phyloP scores from a whole-genome alignment of 805 yeast genomes.

The Saccharomycopsis sp. region DNA sequence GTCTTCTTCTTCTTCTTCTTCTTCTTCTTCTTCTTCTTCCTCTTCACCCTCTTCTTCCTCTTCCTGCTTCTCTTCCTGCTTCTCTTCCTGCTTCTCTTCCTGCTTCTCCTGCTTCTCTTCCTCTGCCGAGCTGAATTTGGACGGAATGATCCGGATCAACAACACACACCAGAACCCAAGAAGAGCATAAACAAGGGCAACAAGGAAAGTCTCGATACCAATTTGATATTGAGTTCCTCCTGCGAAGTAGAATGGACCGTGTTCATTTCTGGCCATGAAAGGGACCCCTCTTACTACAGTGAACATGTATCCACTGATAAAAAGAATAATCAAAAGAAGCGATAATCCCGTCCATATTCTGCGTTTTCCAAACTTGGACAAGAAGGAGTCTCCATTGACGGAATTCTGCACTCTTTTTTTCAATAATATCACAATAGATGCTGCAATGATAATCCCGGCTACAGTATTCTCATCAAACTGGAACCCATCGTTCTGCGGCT shows the following conservation, averaged over 20 bases:
- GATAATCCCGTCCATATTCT: constrained; percentile 30
- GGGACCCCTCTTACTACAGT: constrained; percentile 56
- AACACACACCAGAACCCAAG: constrained; percentile 38
- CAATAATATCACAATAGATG: constrained; percentile 11
- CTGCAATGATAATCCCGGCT: constrained; percentile 5
- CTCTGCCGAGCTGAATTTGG: not conserved
- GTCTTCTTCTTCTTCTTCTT: constrained; percentile 4
- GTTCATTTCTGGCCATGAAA: constrained; percentile 46
- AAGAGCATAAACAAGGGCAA: constrained; percentile 43
- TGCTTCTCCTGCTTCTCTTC: not conserved
- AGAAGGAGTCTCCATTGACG: constrained; percentile 2
- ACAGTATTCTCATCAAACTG: constrained; percentile 13
- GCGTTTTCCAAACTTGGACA: constrained; percentile 10
- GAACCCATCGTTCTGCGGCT: constrained; percentile 28
- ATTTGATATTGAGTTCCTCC: constrained; percentile 66
- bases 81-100: constrained; percentile 1
- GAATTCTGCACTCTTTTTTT: constrained; percentile 11
- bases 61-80: not conserved
- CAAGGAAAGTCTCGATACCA: constrained; percentile 57
- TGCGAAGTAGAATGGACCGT: constrained; percentile 47
- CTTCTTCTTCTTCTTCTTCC: not conserved
- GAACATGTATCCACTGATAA: constrained; percentile 60
- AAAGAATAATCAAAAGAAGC: constrained; percentile 36
- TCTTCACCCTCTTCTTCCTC: not conserved
- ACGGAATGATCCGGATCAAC: constrained; percentile 36